phyloP scores from a whole-genome alignment of 2,329 filamentous ascomycete genomes.

The Cladophialophora carrionii region DNA sequence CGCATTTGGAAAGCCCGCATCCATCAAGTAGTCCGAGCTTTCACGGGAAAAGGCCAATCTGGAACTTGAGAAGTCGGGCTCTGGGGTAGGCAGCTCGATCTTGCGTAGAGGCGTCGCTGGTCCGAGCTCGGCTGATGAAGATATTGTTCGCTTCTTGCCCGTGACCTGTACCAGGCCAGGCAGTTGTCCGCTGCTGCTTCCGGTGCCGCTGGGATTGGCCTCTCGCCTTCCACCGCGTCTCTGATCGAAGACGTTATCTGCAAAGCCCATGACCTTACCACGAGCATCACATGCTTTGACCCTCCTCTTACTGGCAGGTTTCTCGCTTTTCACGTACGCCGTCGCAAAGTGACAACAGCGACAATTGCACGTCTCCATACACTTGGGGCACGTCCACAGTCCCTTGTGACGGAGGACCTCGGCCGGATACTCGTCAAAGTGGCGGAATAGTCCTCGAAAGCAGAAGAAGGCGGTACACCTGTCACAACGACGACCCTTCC shows the following conservation, averaged over 20 bases:
- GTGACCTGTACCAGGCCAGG: conserved; percentile 28
- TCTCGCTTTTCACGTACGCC: conserved; percentile 44
- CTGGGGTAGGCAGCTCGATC: conserved; percentile 37
- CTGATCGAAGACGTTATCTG: conserved; percentile 47
- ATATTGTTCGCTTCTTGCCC: conserved; percentile 36
- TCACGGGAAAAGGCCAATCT: conserved; percentile 32
- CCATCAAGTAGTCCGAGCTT: conserved; percentile 32
- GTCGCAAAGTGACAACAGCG: conserved; percentile 44
- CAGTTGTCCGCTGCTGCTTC: conserved; percentile 11
- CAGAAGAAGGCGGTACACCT: conserved; percentile 45
- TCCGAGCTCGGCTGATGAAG: conserved; percentile 29
- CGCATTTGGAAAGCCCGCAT: conserved; percentile 22
- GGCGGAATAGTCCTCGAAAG: conserved; percentile 44
- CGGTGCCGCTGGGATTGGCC: conserved; percentile 12
- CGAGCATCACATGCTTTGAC: conserved; percentile 43
- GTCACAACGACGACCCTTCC: conserved; percentile 44
- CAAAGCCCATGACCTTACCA: conserved; percentile 44
- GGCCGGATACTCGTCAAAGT: conserved; percentile 44
- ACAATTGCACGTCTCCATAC: conserved; percentile 44
- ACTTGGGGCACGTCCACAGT: conserved; percentile 44
- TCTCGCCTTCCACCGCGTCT: conserved; percentile 41
- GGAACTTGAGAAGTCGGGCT: conserved; percentile 34
- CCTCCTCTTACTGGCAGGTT: conserved; percentile 42
- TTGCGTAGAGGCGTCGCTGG: conserved; percentile 34
- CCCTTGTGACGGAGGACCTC: conserved; percentile 41